These are phyloP conservation scores for Penicillium vulpinum DNA, from an alignment of 2,329 filamentous ascomycete genomes.

Conservation along the genomic window DNA sequence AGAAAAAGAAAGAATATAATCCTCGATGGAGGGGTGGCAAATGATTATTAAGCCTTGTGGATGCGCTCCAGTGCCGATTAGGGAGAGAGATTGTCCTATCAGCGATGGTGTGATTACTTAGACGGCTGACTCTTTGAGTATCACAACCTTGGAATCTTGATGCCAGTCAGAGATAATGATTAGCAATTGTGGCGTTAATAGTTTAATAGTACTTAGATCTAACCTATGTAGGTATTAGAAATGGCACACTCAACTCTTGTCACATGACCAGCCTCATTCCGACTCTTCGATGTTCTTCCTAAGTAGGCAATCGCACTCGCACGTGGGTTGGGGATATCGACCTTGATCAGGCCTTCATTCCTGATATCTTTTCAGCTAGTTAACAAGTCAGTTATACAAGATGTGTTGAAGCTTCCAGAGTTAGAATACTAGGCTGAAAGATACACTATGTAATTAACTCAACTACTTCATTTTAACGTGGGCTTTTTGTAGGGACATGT, in stretches of 20 bases:
- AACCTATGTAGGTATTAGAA: no score
- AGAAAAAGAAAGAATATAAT: conserved; percentile 9
- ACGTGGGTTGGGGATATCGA: not conserved
- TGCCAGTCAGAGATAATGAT: not conserved
- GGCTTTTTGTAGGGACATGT: not conserved
- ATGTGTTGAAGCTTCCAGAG: not conserved
- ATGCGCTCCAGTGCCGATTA: not conserved
- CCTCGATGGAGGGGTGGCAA: conserved; percentile 22
- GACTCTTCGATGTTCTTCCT: not conserved
- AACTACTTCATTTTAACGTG: not conserved
- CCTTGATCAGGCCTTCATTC: not conserved
- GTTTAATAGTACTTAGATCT: no score
- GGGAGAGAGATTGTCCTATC: conserved; percentile 4
- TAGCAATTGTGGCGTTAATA: conserved; percentile 1
- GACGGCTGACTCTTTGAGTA: not conserved
- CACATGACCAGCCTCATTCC: not conserved
- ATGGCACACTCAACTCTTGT: not conserved
- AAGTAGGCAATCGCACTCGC: not conserved
- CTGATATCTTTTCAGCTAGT: not conserved
- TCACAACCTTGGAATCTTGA: not conserved
- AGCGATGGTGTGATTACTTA: conserved; percentile 3
- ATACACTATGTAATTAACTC: not conserved
- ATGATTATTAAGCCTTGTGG: conserved; percentile 5
- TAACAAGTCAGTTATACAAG: no score
- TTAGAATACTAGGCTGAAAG: not conserved